Base-by-base conservation (phyloP, 805 yeast species). In the Sugiyamaella valdiviana region DNA sequence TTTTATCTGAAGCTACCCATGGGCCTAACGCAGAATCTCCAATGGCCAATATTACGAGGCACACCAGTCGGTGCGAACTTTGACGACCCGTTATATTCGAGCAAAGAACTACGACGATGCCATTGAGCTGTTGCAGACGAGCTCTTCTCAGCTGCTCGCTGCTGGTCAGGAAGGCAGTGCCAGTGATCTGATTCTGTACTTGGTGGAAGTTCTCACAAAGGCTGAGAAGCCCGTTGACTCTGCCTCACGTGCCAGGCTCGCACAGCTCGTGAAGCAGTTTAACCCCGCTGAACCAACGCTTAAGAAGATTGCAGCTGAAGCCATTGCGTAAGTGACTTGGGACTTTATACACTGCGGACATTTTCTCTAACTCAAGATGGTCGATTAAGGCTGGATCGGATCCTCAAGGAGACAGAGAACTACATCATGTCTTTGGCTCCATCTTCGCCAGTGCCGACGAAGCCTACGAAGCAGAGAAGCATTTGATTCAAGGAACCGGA, bases 11-110 rank as follows among this genome's bases (percentile, higher is more conserved):
- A 7, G 15, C 5, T 16, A 21, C 22, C 21, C n/a, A 3, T 5
- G n/a, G 20, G 10, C 17, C 12, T 16, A 29, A 37, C 12, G 5
- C 21, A 82, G 85, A 58, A 83, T 91, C 54, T 77, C 75, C 44
- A 75, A 75, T 44, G 87, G 86, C 2, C 85, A 89, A 48, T 88
- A 75, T 68, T 91, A 91, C 63, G 99, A 93, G 63, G 98, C 98
- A 0, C 96, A 91, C 64, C 98, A 93, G 66, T 90, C 96, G 0
- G 74, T 93, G 45, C 74, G 96, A 60, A 88, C 98, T 5, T 85
- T 91, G 46, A 85, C 86, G 38, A 89, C 89, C 56, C 75, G 99
- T 62, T 84, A 85, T 61, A 83, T 85, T 39, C 79, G 85, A 54
- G 63, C 80, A 20, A 79, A 79, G 51, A 79, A 83, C 51, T 86